phyloP scores from a whole-genome alignment of 257 asterid genomes.

The Hygrophila difformis region DNA sequence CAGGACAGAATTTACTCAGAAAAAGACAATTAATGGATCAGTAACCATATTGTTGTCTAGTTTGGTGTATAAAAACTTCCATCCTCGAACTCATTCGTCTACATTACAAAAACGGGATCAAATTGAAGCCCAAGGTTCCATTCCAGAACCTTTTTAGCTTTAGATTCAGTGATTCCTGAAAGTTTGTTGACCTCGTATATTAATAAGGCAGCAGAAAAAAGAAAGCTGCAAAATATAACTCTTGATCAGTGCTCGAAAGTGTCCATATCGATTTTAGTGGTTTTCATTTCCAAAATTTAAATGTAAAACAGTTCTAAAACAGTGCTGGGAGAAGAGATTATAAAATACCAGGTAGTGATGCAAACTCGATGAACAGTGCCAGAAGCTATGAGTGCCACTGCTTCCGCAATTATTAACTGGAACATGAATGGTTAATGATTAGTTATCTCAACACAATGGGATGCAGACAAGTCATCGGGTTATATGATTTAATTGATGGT shows the following conservation, averaged over 20 bases:
- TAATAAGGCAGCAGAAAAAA: slow-evolving; percentile 42
- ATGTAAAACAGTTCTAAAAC: too few relatives aligned
- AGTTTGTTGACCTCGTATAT: slow-evolving; percentile 53
- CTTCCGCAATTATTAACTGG: slow-evolving; percentile 55
- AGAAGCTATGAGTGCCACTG: slow-evolving; percentile 50
- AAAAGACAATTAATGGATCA: too few relatives aligned
- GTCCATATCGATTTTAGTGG: background rate
- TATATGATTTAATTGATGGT: too few relatives aligned
- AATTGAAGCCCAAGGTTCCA: slow-evolving; percentile 6
- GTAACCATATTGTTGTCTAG: too few relatives aligned
- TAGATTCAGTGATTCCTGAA: slow-evolving; percentile 38
- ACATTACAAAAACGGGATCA: slow-evolving; percentile 2
- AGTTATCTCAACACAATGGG: too few relatives aligned
- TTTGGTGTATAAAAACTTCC: too few relatives aligned
- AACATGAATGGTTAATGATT: slow-evolving; percentile 2
- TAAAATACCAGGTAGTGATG: slow-evolving; percentile 57
- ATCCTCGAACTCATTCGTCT: slow-evolving; percentile 2
- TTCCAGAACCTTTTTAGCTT: slow-evolving; percentile 41
- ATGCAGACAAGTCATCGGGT: too few relatives aligned
- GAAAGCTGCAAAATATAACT: slow-evolving; percentile 30
- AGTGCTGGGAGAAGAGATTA: background rate
- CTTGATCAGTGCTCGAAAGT: background rate
- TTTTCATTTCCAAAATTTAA: too few relatives aligned
- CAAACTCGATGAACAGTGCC: slow-evolving; percentile 63
- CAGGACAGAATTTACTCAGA: too few relatives aligned